These are phyloP conservation scores for Alternaria alternata DNA, from an alignment of 2,329 filamentous ascomycete genomes.

Conservation along the genomic window DNA sequence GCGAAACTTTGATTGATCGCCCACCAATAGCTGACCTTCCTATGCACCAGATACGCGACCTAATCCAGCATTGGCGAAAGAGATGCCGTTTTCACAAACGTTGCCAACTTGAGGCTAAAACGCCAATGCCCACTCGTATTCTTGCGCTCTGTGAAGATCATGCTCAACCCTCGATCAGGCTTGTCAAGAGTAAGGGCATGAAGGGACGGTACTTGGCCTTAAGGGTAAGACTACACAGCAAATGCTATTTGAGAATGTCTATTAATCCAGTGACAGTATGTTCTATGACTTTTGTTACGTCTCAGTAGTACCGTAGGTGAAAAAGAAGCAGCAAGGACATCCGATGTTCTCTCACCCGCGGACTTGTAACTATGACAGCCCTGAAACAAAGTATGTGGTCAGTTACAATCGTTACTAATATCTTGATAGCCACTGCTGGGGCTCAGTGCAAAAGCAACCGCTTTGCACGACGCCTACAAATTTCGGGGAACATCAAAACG, in stretches of 20 bases:
- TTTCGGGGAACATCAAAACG: rapidly evolving
- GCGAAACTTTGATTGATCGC: rapidly evolving
- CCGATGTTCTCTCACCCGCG: rapidly evolving
- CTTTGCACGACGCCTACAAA: too few relatives aligned
- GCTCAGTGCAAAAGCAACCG: too few relatives aligned
- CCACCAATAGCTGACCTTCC: rapidly evolving
- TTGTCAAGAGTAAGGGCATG: rapidly evolving
- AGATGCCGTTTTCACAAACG: rapidly evolving
- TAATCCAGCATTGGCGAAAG: too few relatives aligned
- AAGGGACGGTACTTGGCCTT: not conserved
- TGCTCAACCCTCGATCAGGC: rapidly evolving
- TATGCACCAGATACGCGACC: too few relatives aligned
- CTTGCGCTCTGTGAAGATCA: rapidly evolving
- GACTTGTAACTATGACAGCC: rapidly evolving
- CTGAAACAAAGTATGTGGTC: rapidly evolving
- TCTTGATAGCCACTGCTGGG: not conserved
- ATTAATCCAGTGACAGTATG: too few relatives aligned
- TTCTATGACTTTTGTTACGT: rapidly evolving
- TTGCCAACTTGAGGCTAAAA: rapidly evolving
- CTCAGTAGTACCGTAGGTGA: rapidly evolving
- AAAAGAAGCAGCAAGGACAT: too few relatives aligned
- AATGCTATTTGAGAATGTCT: too few relatives aligned
- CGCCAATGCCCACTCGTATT: not conserved
- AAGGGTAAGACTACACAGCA: not conserved
- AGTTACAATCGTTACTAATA: too few relatives aligned